Evolutionary conservation across 768 basidiomycete genomes (phyloP).

Genomic region (Cystoderma amianthinum): DNA sequence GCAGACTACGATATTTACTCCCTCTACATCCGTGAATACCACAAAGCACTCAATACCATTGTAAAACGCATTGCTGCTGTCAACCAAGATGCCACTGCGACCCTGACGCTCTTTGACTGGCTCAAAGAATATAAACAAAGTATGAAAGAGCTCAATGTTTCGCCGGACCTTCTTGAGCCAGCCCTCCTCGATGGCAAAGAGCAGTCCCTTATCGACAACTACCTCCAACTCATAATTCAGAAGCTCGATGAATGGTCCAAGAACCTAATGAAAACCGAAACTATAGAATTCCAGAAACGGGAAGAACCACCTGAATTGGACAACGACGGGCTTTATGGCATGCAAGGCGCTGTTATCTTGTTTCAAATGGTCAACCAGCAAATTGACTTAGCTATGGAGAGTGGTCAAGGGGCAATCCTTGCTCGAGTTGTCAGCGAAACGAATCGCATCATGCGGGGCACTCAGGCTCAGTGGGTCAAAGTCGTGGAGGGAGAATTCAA

Average conservation of each 20-base stretch:
- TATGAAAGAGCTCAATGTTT: constrained; percentile 90
- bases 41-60: constrained; percentile 72
- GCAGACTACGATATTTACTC: constrained; percentile 86
- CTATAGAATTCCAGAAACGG: constrained; percentile 76
- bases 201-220: constrained; percentile 90
- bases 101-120: constrained; percentile 87
- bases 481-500: constrained; percentile 81
- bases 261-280: constrained; percentile 90
- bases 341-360: constrained; percentile 88
- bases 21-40: constrained; percentile 82
- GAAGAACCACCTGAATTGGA: constrained; percentile 85
- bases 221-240: constrained; percentile 85
- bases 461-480: constrained; percentile 85
- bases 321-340: constrained; percentile 83
- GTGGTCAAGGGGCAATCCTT: constrained; percentile 90
- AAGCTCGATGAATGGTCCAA: constrained; percentile 97
- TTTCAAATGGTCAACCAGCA: constrained; percentile 99
- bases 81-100: constrained; percentile 81
- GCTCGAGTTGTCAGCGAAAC: constrained; percentile 85
- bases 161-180: constrained; percentile 77
- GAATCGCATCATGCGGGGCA: constrained; percentile 82
- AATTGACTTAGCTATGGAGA: constrained; percentile 90
- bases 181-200: constrained; percentile 94
- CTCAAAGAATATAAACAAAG: constrained; percentile 91
- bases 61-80: constrained; percentile 64